Base-by-base conservation (phyloP, 2,329 filamentous ascomycete genomes). In the Colletotrichum magnum region DNA sequence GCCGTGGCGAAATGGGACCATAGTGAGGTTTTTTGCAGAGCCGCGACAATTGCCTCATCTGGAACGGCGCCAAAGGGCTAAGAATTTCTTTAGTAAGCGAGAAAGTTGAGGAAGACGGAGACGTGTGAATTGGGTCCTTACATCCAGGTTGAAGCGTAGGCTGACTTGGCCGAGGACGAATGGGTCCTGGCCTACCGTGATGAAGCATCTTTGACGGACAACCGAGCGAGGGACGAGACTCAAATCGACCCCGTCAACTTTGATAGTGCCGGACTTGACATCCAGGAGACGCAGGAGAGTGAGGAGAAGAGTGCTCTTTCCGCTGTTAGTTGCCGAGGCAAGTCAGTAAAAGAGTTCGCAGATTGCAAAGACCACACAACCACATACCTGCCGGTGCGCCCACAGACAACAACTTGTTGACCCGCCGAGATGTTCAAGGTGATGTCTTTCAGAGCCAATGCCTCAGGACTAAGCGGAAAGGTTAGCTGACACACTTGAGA, bases 131-230 rank as follows among this genome's bases (percentile, higher is more conserved):
- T 16, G 15, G 9, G 43, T 36, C 7, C 58, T 61, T 53, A 64
- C 65, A 5, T 64, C 61, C 6, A 64, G 39, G 6, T 64, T 68
- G n/a, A 68, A 64, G 2, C 65, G 65, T n/a, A 68, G 65, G 7
- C 53, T 68, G 13, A 48, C 41, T 21, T 68, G 59, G 1, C 54
- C 48, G 1, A 68, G 47, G 4, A 64, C 7, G 9, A 54, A 58
- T 3, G 39, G 13, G 6, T 68, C 65, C 21, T 68, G 65, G 9
- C 32, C 6, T 6, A 68, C 47, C 4, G 65, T 58, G 18, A 64
- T 48, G 26, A 68, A 68, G 36, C 65, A 68, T 6, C n/a, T 28
- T 2, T 68, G 47, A 28, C 65, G 24, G 10, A 68, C n/a, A 6
- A 68, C 6, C 2, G 39, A 53, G 4, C 65, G 60, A 1, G 53